A percentile compares a stretch with the other conserved stretches of the same genome.
Evolutionary conservation across 768 basidiomycete genomes (phyloP).

Genomic region (Boletus insuetus): DNA sequence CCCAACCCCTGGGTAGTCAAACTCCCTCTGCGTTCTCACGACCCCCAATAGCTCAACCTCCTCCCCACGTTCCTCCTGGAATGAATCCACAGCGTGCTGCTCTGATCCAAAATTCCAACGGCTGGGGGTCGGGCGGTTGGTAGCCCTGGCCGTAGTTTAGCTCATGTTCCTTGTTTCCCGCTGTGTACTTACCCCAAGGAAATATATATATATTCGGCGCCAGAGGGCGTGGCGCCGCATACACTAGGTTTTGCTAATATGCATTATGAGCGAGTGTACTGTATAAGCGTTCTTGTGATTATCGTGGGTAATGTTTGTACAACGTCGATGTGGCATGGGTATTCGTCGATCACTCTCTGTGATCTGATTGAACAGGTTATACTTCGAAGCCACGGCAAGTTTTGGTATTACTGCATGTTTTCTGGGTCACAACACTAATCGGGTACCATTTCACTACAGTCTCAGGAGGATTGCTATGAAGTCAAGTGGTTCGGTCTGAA

Average conservation of each 20-base stretch:
- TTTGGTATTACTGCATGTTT: too few relatives aligned
- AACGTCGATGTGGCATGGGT: too few relatives aligned
- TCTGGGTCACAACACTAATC: neutral
- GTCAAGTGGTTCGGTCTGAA: neutral
- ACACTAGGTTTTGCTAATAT: too few relatives aligned
- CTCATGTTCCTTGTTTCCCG: constrained; percentile 15
- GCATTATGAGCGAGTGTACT: too few relatives aligned
- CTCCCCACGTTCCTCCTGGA: constrained; percentile 49
- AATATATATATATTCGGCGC: too few relatives aligned
- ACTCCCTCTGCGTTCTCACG: constrained; percentile 38
- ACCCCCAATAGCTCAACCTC: constrained; percentile 39
- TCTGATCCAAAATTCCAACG: constrained; percentile 51
- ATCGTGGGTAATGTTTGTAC: too few relatives aligned
- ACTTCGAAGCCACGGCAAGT: too few relatives aligned
- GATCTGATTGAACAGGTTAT: too few relatives aligned
- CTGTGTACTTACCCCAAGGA: too few relatives aligned
- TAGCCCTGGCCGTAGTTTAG: constrained; percentile 24
- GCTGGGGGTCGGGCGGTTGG: constrained; percentile 36
- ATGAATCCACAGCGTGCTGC: constrained; percentile 69
- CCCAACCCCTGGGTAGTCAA: constrained; percentile 42
- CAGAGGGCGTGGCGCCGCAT: too few relatives aligned
- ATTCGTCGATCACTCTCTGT: too few relatives aligned
- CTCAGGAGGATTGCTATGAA: neutral
- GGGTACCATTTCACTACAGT: neutral
- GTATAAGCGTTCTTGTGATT: too few relatives aligned